These are phyloP conservation scores for Aspergillus diversus DNA, from an alignment of 495 filamentous ascomycete species.

Conservation along the genomic window DNA sequence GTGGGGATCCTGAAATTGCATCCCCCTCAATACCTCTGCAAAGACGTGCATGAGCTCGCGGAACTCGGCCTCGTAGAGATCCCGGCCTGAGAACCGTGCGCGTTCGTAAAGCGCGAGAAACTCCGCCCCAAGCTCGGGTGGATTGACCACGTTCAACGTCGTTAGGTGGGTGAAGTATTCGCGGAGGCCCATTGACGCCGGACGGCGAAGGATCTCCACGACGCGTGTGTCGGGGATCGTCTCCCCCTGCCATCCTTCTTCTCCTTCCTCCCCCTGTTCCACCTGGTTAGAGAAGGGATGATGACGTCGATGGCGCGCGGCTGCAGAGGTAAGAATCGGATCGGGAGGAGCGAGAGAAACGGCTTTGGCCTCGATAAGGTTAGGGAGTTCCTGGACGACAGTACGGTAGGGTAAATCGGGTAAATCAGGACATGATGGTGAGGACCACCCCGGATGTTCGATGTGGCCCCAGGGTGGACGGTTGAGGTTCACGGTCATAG, in stretches of 20 bases:
- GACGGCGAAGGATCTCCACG: conserved; percentile 71
- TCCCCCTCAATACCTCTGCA: conserved; percentile 75
- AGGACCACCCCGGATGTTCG: conserved; percentile 87
- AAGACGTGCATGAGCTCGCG: conserved; percentile 85
- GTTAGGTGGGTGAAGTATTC: conserved; percentile 79
- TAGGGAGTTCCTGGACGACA: conserved; percentile 85
- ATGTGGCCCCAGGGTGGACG: conserved; percentile 76
- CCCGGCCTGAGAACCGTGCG: conserved; percentile 73
- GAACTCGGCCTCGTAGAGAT: conserved; percentile 70
- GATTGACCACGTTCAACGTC: conserved; percentile 63
- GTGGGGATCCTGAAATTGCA: conserved; percentile 63
- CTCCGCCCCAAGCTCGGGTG: conserved; percentile 54
- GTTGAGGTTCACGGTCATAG: conserved; percentile 40
- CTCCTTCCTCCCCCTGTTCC: conserved; percentile 1
- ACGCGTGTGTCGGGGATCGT: conserved; percentile 60
- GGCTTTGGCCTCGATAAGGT: conserved; percentile 92
- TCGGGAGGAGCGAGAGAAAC: conserved; percentile 78
- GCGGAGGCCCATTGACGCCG: conserved; percentile 73
- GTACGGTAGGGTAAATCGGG: conserved; percentile 78
- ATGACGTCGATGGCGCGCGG: conserved; percentile 25
- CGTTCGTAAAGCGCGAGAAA: conserved; percentile 82
- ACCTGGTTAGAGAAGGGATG: not conserved
- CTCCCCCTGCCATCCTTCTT: conserved; percentile 17
- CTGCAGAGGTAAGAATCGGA: conserved; percentile 31
- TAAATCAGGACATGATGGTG: conserved; percentile 71